phyloP scores from a whole-genome alignment of 2,329 filamentous ascomycete genomes.

The Apiospora kogelbergensis region DNA sequence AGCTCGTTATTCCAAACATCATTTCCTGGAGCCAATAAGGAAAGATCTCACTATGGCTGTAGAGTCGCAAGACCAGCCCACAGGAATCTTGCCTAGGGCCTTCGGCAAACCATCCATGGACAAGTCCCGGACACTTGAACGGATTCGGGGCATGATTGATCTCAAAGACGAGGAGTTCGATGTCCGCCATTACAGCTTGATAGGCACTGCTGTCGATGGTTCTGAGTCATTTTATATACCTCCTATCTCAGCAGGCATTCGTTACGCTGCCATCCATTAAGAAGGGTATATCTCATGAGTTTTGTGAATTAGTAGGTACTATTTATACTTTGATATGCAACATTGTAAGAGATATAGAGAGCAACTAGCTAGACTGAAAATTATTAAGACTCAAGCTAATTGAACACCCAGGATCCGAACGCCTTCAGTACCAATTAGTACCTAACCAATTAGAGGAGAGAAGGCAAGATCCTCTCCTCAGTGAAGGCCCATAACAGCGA shows the following conservation, averaged over 20 bases:
- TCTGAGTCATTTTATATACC: background rate
- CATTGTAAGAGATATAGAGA: too few relatives aligned
- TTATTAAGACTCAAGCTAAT: too few relatives aligned
- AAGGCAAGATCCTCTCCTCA: conserved; percentile 27
- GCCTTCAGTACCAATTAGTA: too few relatives aligned
- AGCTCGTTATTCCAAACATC: background rate
- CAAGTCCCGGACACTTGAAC: background rate
- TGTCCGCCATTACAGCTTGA: background rate
- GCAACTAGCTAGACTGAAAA: too few relatives aligned
- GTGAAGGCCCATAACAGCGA: conserved; percentile 35
- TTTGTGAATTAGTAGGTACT: too few relatives aligned
- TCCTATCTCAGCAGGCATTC: background rate
- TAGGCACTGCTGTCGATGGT: background rate
- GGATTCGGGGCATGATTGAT: background rate
- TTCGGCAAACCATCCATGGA: background rate
- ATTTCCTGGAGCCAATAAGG: background rate
- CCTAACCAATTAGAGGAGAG: conserved; percentile 19
- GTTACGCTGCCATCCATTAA: background rate
- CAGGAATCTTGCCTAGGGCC: background rate
- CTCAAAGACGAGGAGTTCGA: background rate
- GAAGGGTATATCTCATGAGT: too few relatives aligned
- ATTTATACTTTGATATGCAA: too few relatives aligned
- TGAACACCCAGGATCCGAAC: too few relatives aligned
- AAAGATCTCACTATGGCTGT: background rate
- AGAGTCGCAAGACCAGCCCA: background rate